Conservation (phyloP, 177 flowering plant genomes). For the Vitis hybrid region DNA sequence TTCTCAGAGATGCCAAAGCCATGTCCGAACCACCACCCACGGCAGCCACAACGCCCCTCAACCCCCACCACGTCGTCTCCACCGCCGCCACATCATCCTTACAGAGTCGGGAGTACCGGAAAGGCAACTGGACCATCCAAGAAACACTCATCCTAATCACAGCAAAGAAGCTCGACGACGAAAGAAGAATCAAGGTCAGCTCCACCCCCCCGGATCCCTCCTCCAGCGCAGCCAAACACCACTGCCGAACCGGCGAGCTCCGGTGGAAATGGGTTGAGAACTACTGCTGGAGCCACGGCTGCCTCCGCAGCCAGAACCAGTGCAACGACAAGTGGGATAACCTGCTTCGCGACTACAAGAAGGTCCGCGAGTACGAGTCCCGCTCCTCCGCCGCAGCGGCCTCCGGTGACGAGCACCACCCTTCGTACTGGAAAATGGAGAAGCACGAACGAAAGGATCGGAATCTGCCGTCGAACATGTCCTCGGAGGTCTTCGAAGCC, state of each 20-base stretch:
- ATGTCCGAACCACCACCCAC: too few relatives aligned
- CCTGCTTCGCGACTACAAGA: conserved; percentile 45
- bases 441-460: conserved; percentile 33
- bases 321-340: conserved; percentile 56
- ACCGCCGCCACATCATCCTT: conserved; percentile 4
- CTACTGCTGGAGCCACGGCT: conserved; percentile 41
- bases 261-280: conserved; percentile 53
- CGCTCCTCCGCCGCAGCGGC: not conserved
- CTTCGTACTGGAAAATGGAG: conserved; percentile 39
- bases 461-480: conserved; percentile 35
- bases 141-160: conserved; percentile 37
- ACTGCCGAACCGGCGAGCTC: conserved; percentile 30
- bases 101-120: conserved; percentile 36
- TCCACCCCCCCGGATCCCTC: not conserved
- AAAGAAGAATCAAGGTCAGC: conserved; percentile 22
- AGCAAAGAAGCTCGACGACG: conserved; percentile 43
- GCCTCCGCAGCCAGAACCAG: conserved; percentile 44
- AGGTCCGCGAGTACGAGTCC: conserved; percentile 37
- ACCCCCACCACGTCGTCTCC: conserved; percentile 4
- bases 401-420: not conserved
- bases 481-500: conserved; percentile 27
- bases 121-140: conserved; percentile 52
- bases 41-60: not conserved
- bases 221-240: not conserved
- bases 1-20: too few relatives aligned